Evolutionary conservation across 2,329 filamentous ascomycete species (phyloP), one percentile per base, ranked within the genome.

Genomic region (Xylariaceae sp.): DNA sequence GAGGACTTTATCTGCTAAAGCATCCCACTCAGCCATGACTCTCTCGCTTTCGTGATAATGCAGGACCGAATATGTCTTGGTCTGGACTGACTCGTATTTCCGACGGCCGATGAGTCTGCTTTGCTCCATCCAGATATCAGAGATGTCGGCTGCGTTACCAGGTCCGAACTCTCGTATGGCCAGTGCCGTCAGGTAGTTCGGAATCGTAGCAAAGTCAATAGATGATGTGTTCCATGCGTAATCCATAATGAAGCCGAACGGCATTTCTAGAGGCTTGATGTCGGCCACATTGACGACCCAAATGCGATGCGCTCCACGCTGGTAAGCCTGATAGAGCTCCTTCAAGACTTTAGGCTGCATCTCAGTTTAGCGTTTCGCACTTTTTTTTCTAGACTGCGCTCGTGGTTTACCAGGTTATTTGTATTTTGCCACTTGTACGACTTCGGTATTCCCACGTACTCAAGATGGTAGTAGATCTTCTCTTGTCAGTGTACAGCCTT

Each of bases 211-310:
- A 79, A 18, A 41, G 15, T 18, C 39, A 18, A 12, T 18, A 12
- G 39, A n/a, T 5, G 15, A 18, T 79, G 81, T 57, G 19, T 41
- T 19, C 12, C 12, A 27, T 12, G 15, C 11, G 14, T 41, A 12
- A 14, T 18, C 11, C 18, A 27, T 12, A 4, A 18, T n/a, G 12
- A 41, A n/a, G 39, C 18, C 39, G 39, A n/a, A 41, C 14, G 39
- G 12, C 39, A 41, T 18, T n/a, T 41, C 39, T 27, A 44, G 17
- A 1, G 79, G 78, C 67, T 86, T 86, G 54, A 86, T 71, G 58
- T 86, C 82, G 39, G 82, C 82, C n/a, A 85, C 80, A 55, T 86
- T 86, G 57, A 85, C 79, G 41, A 85, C 74, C 82, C 82, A 86
- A 52, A 86, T 82, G 17, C 76, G 70, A 52, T 77, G 72, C 2